phyloP scores from a whole-genome alignment of 1,284 basidiomycete species.

The Porodaedalea pini region DNA sequence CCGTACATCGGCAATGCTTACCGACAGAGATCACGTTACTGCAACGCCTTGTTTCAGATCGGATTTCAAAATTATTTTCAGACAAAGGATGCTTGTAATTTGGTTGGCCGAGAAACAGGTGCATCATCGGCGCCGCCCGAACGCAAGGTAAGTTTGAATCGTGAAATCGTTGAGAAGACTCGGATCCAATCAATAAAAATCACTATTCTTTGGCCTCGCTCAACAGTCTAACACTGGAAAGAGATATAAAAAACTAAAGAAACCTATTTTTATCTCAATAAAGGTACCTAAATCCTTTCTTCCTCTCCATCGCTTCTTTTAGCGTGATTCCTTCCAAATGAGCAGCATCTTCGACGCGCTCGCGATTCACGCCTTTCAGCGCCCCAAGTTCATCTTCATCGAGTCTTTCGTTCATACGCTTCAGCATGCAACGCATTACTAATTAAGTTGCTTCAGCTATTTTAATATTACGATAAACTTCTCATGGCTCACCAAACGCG shows the following conservation, averaged over 20 bases:
- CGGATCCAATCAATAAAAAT: too few species aligned
- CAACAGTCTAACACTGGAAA: too few species aligned
- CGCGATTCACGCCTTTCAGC: constrained; percentile 30
- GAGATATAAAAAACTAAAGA: neutral
- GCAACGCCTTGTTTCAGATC: too few species aligned
- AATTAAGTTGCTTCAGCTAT: neutral
- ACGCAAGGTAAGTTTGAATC: too few species aligned
- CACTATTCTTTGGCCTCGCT: too few species aligned
- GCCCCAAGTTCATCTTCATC: constrained; percentile 35
- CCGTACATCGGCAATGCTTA: too few species aligned
- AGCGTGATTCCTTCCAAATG: constrained; percentile 36
- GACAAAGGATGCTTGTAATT: too few species aligned
- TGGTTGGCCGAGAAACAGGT: too few species aligned
- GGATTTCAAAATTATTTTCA: too few species aligned
- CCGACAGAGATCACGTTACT: too few species aligned
- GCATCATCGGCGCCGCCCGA: too few species aligned
- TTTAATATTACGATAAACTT: constrained; percentile 12
- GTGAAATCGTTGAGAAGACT: too few species aligned
- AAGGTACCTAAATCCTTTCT: constrained; percentile 41
- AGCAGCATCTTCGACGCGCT: constrained; percentile 38
- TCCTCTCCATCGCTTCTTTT: constrained; percentile 36
- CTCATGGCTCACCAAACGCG: constrained; percentile 28
- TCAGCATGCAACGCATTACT: constrained; percentile 37
- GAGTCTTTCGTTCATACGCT: constrained; percentile 34
- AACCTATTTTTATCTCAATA: constrained; percentile 27